Conservation (phyloP, 495 filamentous ascomycete species). For the Hypoxylon lenormandii region DNA sequence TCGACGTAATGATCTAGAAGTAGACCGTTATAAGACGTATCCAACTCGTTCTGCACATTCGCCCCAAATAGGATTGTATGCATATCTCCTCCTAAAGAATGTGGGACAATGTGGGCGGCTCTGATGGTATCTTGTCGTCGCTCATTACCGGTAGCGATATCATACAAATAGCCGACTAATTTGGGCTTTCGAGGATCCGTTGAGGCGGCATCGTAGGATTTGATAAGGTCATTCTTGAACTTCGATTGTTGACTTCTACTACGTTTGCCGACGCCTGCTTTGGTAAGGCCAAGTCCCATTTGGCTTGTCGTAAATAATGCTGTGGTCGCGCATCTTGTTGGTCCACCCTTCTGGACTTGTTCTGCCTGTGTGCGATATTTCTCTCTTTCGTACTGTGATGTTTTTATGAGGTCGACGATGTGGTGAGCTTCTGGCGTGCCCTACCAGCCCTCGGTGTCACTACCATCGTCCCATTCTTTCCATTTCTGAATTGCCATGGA, state of each 20-base stretch:
- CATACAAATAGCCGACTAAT: constrained; percentile 9
- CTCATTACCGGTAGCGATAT: constrained; percentile 32
- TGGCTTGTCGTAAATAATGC: constrained; percentile 41
- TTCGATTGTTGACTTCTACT: constrained; percentile 24
- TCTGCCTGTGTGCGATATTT: constrained; percentile 25
- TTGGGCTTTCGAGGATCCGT: constrained; percentile 13
- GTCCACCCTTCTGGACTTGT: constrained; percentile 21
- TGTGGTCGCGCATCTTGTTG: constrained; percentile 23
- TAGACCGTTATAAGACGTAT: constrained; percentile 37
- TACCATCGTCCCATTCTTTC: constrained; percentile 7
- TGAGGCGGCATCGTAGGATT: constrained; percentile 25
- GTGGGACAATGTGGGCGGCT: constrained; percentile 42
- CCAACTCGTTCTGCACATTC: constrained; percentile 35
- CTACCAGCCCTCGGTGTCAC: constrained; percentile 14
- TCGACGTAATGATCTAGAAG: constrained; percentile 28
- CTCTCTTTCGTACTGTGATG: constrained; percentile 23
- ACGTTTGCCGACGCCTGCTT: constrained; percentile 27
- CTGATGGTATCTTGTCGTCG: constrained; percentile 6
- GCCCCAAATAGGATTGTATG: constrained; percentile 36
- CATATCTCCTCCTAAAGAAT: constrained; percentile 30
- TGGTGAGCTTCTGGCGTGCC: constrained; percentile 22
- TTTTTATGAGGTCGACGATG: constrained; percentile 19
- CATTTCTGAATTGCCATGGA: constrained; percentile 15
- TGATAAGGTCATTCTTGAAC: constrained; percentile 29
- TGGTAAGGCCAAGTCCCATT: constrained; percentile 24